Evolutionary conservation across 2,329 filamentous ascomycete species (phyloP), one percentile per base, ranked within the genome.

Genomic region (Aspergillus sp.): DNA sequence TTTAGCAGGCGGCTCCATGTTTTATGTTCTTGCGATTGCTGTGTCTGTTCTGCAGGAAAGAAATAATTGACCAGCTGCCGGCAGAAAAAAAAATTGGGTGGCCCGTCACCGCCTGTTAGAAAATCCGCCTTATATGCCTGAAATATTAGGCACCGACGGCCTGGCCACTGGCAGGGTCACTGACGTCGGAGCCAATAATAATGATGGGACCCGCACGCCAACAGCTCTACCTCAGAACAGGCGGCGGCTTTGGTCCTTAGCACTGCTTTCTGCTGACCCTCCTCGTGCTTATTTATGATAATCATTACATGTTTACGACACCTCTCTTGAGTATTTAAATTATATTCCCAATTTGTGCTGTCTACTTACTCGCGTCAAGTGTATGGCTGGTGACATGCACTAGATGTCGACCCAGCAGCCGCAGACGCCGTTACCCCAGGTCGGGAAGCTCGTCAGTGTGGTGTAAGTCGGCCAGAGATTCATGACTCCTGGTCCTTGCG

Each of bases 391-490:
- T 65, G 67, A 67, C 64, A 70, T 72, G 64, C 65, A 66, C 66
- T 74, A 76, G 67, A 77, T 77, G 74, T 74, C 74, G 68, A 72
- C 71, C 58, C 67, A 71, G 69, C 68, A 71, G 69, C 68, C 72
- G 64, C 68, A 70, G 56, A 69, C 68, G 61, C 66, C 70, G 55
- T 68, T 74, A 61, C 68, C 74, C 66, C 69, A 77, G 54, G 72
- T 75, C 54, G 77, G 77, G 68, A 76, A 74, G 66, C 73, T 79
- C 56, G 72, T 79, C 66, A 79, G 75, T 66, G 75, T 79, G 56
- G 74, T 79, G 75, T 78, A 69, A 67, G 75, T 69, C 48, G 22
- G 19, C 20, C 17, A 8, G n/a, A 52, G 17, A 37, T 37, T 20
- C 4, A 17, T 3, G 12, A 39, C 19, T 37, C 22, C 13, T 24